These are phyloP conservation scores for Arabis alpina DNA, from an alignment of 345 rosid genomes.

Conservation along the genomic window DNA sequence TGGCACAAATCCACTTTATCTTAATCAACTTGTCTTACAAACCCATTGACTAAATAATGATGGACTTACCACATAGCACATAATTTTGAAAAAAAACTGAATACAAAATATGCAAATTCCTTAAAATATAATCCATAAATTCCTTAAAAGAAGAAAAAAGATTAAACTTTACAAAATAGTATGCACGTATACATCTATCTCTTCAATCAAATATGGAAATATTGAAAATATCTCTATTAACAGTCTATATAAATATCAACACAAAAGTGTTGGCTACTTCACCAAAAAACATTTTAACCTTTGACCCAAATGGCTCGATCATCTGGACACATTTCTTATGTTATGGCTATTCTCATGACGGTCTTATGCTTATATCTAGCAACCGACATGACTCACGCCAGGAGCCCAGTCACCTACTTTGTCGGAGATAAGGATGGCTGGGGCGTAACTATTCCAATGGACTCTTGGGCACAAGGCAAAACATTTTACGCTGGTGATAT, in stretches of 20 bases:
- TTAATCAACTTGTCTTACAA: too few relatives aligned
- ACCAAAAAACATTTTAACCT: not conserved
- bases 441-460: not conserved
- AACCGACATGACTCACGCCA: not conserved
- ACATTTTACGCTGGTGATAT: constrained; percentile 35
- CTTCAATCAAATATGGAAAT: too few relatives aligned
- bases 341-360: not conserved
- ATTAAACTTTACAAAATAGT: too few relatives aligned
- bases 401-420: constrained; percentile 3
- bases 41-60: too few relatives aligned
- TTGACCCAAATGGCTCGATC: constrained; percentile 19
- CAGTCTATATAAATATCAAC: not conserved
- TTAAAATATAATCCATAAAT: too few relatives aligned
- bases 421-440: constrained; percentile 24
- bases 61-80: too few relatives aligned
- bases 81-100: too few relatives aligned
- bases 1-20: too few relatives aligned
- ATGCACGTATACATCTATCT: too few relatives aligned
- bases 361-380: constrained; percentile 13
- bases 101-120: too few relatives aligned
- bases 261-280: not conserved
- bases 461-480: constrained; percentile 29
- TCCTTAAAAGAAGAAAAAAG: too few relatives aligned
- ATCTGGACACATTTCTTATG: not conserved
- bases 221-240: too few relatives aligned